A percentile compares a stretch with the other conserved stretches of the same genome.
phyloP scores from a whole-genome alignment of 2,329 filamentous ascomycete species.

The Metarhizium robertsii region DNA sequence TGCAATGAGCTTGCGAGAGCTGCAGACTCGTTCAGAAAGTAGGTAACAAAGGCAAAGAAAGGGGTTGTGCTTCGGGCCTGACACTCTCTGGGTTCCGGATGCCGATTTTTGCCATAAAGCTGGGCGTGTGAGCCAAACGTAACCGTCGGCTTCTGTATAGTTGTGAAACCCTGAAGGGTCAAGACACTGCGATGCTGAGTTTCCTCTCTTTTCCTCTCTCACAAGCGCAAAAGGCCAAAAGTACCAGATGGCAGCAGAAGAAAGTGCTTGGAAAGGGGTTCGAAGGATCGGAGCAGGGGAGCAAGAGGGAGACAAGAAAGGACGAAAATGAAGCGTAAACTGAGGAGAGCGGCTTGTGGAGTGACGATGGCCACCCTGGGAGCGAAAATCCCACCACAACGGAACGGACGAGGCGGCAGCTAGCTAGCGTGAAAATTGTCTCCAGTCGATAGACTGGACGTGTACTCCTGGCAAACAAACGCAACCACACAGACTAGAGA shows the following conservation, averaged over 20 bases:
- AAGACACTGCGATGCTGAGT: neutral
- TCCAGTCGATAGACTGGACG: neutral
- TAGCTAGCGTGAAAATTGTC: neutral
- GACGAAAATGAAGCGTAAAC: neutral
- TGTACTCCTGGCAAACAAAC: neutral
- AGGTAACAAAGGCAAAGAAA: neutral
- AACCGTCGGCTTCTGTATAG: neutral
- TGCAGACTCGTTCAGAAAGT: neutral
- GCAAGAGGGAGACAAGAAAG: neutral
- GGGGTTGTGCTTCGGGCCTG: neutral
- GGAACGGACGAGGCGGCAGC: conserved; percentile 1
- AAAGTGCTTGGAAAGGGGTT: neutral
- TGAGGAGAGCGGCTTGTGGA: neutral
- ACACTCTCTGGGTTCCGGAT: neutral
- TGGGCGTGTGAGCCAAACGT: neutral
- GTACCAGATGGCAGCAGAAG: neutral
- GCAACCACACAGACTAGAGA: neutral
- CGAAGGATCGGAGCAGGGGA: neutral
- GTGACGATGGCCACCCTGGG: conserved; percentile 3
- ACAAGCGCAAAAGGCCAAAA: neutral
- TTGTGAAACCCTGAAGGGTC: neutral
- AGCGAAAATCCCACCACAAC: conserved; percentile 6
- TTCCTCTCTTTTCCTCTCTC: neutral
- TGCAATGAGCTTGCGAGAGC: neutral
- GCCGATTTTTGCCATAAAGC: neutral